Conservation (phyloP, 192 early-diverging fungal species). For the Mycoemilia scoparia region DNA sequence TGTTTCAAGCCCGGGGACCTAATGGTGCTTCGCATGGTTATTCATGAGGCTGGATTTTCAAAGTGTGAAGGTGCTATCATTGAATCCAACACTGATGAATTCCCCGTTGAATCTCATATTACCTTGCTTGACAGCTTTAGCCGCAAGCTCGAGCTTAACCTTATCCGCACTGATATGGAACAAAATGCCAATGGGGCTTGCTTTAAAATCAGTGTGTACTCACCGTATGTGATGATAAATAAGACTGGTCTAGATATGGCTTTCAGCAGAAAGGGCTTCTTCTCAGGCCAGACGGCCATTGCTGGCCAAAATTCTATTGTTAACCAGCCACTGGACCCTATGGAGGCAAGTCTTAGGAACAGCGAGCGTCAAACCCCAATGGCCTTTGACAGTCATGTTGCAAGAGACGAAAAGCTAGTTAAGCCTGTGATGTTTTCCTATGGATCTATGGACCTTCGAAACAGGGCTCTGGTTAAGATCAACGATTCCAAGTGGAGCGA, state of each 20-base stretch:
- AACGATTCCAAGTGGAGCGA: slow-evolving; percentile 64
- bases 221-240: slow-evolving; percentile 87
- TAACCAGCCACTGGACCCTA: slow-evolving; percentile 6
- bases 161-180: slow-evolving; percentile 42
- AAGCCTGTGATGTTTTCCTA: slow-evolving; percentile 80
- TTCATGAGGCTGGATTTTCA: slow-evolving; percentile 55
- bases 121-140: slow-evolving; percentile 45
- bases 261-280: slow-evolving; percentile 64
- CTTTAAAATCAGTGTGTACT: slow-evolving; percentile 74
- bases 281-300: slow-evolving; percentile 50
- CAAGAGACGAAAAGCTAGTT: no score
- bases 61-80: slow-evolving; percentile 73
- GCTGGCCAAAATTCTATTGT: slow-evolving; percentile 40
- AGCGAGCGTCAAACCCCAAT: no score
- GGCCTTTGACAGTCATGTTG: no score
- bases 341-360: slow-evolving; percentile 2
- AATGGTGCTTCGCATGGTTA: slow-evolving; percentile 50
- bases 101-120: slow-evolving; percentile 53
- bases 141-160: slow-evolving; percentile 39
- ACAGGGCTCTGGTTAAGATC: slow-evolving; percentile 60
- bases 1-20: slow-evolving; percentile 68
- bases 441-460: slow-evolving; percentile 62
- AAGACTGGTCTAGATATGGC: slow-evolving; percentile 64
- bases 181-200: slow-evolving; percentile 43
- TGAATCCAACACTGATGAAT: slow-evolving; percentile 59